These are phyloP conservation scores for Berberis vulgaris DNA, from an alignment of 164 flowering plant species.

Conservation along the genomic window DNA sequence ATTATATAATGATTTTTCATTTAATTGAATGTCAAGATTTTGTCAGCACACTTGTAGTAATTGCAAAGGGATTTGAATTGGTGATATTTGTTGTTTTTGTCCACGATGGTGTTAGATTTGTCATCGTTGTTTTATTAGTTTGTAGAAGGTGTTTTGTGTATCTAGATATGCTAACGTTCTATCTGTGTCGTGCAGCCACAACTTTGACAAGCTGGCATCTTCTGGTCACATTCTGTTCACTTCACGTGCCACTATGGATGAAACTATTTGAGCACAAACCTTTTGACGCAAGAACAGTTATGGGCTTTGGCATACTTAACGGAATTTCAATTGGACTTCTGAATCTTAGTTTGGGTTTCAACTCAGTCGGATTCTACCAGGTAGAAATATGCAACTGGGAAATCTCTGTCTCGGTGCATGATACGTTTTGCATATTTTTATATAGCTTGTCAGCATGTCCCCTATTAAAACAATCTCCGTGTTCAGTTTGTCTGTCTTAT, in stretches of 20 bases:
- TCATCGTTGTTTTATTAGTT: not conserved
- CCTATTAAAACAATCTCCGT: not conserved
- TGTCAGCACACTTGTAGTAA: too few relatives aligned
- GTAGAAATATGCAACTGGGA: conserved; percentile 20
- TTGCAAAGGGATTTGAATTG: too few relatives aligned
- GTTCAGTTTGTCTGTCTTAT: not conserved
- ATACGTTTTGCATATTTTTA: too few relatives aligned
- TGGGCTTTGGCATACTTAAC: conserved; percentile 90
- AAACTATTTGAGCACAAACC: conserved; percentile 90
- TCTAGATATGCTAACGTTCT: conserved; percentile 5
- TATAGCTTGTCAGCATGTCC: not conserved
- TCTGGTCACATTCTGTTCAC: conserved; percentile 90
- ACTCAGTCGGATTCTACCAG: conserved; percentile 97
- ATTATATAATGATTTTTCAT: too few relatives aligned
- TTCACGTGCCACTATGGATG: conserved; percentile 84
- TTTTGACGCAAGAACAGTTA: conserved; percentile 67
- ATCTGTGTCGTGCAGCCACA: conserved; percentile 47
- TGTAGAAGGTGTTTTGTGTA: not conserved
- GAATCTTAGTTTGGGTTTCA: conserved; percentile 90
- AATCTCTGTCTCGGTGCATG: too few relatives aligned
- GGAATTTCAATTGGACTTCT: conserved; percentile 87
- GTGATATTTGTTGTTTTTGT: too few relatives aligned
- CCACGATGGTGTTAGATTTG: not conserved
- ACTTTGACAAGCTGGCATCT: conserved; percentile 99
- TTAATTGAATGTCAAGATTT: too few relatives aligned